phyloP scores from a whole-genome alignment of 257 asterid species.

The Nyctanthes arbortristis region DNA sequence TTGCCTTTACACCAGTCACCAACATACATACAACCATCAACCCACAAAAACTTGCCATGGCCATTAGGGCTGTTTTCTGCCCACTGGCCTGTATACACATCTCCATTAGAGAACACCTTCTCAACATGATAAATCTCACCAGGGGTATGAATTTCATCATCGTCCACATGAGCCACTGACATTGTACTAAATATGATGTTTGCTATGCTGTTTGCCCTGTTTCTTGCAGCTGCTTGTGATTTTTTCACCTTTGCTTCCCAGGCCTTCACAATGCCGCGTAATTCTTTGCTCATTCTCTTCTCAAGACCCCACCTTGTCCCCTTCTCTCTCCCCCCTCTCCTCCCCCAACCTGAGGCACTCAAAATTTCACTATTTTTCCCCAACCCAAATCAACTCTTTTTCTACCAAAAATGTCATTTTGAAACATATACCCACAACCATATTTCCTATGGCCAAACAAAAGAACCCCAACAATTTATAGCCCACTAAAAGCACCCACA shows the following conservation, averaged over 20 bases:
- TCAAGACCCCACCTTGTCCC: conserved; percentile 25
- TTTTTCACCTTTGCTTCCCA: conserved; percentile 72
- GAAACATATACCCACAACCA: conserved; percentile 32
- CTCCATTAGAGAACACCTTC: conserved; percentile 62
- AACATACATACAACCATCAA: conserved; percentile 86
- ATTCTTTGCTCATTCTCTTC: conserved; percentile 69
- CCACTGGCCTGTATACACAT: conserved; percentile 83
- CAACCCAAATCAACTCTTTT: conserved; percentile 49
- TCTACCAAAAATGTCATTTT: conserved; percentile 30
- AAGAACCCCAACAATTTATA: conserved; percentile 2
- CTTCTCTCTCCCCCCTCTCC: not conserved
- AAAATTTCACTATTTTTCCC: not conserved
- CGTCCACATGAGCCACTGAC: conserved; percentile 96
- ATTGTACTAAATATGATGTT: conserved; percentile 56
- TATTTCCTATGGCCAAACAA: conserved; percentile 22
- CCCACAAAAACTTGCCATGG: conserved; percentile 76
- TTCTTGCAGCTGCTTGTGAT: conserved; percentile 59
- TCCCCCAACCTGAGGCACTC: conserved; percentile 12
- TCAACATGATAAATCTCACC: conserved; percentile 56
- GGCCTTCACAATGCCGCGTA: conserved; percentile 76
- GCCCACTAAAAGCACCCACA: not conserved
- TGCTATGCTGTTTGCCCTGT: conserved; percentile 43
- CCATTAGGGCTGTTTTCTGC: conserved; percentile 60
- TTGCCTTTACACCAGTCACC: conserved; percentile 84
- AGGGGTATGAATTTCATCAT: conserved; percentile 44